Evolutionary conservation across 2,329 filamentous ascomycete genomes (phyloP).

Genomic region (Scopulariopsis brevicaulis): DNA sequence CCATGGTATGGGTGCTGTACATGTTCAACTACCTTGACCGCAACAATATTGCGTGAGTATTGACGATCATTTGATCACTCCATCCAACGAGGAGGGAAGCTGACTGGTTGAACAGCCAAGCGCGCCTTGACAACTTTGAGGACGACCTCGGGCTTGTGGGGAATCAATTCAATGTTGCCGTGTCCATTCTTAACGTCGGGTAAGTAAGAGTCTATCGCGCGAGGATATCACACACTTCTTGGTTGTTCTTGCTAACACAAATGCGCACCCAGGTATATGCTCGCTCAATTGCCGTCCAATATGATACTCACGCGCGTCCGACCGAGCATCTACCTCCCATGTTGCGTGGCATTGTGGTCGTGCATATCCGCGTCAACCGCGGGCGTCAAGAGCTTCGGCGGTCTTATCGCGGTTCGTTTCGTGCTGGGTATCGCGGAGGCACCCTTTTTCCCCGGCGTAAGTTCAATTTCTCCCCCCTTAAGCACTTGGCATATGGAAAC

Average conservation of each 20-base stretch:
- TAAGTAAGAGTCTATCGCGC: slow-evolving; percentile 21
- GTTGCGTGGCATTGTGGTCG: slow-evolving; percentile 28
- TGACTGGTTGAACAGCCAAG: slow-evolving; percentile 52
- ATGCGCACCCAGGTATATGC: slow-evolving; percentile 21
- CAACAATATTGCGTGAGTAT: background rate
- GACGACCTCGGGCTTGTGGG: slow-evolving; percentile 42
- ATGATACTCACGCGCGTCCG: slow-evolving; percentile 30
- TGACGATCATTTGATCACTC: slow-evolving; percentile 22
- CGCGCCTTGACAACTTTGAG: slow-evolving; percentile 47
- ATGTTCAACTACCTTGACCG: slow-evolving; percentile 22
- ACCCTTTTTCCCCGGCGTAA: background rate
- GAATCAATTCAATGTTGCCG: slow-evolving; percentile 44
- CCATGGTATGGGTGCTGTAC: slow-evolving; percentile 18
- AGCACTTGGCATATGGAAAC: background rate
- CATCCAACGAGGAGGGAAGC: background rate
- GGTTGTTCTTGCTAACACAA: background rate
- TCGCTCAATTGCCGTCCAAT: slow-evolving; percentile 27
- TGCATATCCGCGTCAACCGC: slow-evolving; percentile 22
- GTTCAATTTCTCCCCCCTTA: slow-evolving; percentile 4
- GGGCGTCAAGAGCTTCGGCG: slow-evolving; percentile 19
- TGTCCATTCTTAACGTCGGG: slow-evolving; percentile 28
- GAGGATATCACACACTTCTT: too few species aligned
- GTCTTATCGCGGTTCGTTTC: slow-evolving; percentile 22
- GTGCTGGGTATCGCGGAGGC: slow-evolving; percentile 25
- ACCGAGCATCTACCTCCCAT: slow-evolving; percentile 27